These are phyloP conservation scores for Camelina neglecta DNA, from an alignment of 345 rosid species.

Conservation along the genomic window DNA sequence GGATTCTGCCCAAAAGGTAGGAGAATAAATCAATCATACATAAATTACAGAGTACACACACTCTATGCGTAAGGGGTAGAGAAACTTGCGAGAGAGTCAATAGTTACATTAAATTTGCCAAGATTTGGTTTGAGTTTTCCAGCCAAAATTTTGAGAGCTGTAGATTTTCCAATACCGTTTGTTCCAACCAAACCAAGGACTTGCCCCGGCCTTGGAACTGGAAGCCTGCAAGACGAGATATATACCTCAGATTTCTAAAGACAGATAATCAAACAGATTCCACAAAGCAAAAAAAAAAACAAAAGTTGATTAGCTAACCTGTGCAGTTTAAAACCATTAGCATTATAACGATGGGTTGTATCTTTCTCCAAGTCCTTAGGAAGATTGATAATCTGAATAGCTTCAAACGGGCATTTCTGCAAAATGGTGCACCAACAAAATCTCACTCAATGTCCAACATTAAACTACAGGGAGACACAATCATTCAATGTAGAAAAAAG, in stretches of 20 bases:
- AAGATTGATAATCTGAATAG: constrained; percentile 88
- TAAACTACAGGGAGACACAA: neutral
- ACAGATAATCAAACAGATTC: neutral
- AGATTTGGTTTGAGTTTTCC: constrained; percentile 86
- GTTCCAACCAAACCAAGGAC: constrained; percentile 98
- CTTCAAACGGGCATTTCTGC: constrained; percentile 96
- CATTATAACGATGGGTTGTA: constrained; percentile 86
- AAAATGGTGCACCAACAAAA: constrained; percentile 8
- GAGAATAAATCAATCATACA: neutral
- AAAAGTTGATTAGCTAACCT: constrained; percentile 47
- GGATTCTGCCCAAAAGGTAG: constrained; percentile 62
- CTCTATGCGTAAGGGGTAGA: neutral
- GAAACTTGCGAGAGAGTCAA: neutral
- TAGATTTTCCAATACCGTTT: constrained; percentile 94
- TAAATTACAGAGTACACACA: constrained; percentile 12
- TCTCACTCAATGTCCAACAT: neutral
- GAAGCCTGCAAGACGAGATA: constrained; percentile 60
- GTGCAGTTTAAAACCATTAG: constrained; percentile 83
- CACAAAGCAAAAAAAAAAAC: constrained; percentile 7
- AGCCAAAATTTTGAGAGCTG: constrained; percentile 90
- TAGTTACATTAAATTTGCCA: constrained; percentile 72
- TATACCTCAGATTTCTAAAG: neutral
- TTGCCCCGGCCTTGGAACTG: constrained; percentile 94
- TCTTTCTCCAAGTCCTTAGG: constrained; percentile 84
- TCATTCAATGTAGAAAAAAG: neutral